Conservation (phyloP, 2,329 filamentous ascomycete species). For the Stagonosporopsis rhizophila region DNA sequence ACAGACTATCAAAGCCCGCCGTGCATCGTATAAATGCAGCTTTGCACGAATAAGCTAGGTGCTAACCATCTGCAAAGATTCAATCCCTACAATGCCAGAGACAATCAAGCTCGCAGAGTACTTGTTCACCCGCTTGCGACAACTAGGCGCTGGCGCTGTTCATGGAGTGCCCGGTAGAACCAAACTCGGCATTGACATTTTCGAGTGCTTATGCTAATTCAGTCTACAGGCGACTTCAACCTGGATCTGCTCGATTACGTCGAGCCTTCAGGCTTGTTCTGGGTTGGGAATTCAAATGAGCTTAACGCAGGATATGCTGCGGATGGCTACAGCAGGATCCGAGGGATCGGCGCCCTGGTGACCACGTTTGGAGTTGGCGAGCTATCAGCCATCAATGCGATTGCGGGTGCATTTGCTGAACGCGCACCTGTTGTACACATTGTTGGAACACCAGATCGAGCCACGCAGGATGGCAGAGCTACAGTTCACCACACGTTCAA, state of each 20-base stretch:
- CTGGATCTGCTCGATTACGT: conserved; percentile 46
- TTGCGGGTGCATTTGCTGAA: conserved; percentile 78
- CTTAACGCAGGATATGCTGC: conserved; percentile 63
- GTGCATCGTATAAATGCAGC: neutral
- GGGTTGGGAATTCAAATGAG: conserved; percentile 62
- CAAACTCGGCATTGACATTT: no score
- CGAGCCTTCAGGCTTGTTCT: conserved; percentile 45
- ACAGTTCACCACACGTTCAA: conserved; percentile 72
- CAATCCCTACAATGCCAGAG: neutral
- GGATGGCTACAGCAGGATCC: conserved; percentile 63
- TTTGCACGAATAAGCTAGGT: neutral
- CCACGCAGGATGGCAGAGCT: conserved; percentile 53
- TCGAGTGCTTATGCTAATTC: neutral
- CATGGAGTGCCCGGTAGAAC: conserved; percentile 50
- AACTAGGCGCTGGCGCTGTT: conserved; percentile 49
- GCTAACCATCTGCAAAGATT: neutral
- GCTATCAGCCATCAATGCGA: conserved; percentile 73
- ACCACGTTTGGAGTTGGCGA: conserved; percentile 78
- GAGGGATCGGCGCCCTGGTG: conserved; percentile 69
- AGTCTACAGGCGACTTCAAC: conserved; percentile 36
- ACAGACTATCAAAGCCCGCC: neutral
- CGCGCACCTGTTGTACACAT: conserved; percentile 71
- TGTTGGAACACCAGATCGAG: conserved; percentile 59
- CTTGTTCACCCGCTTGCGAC: conserved; percentile 36
- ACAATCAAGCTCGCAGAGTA: conserved; percentile 35